Evolutionary conservation across 208 protist genomes (phyloP).

Genomic region (Polymyxa betae): DNA sequence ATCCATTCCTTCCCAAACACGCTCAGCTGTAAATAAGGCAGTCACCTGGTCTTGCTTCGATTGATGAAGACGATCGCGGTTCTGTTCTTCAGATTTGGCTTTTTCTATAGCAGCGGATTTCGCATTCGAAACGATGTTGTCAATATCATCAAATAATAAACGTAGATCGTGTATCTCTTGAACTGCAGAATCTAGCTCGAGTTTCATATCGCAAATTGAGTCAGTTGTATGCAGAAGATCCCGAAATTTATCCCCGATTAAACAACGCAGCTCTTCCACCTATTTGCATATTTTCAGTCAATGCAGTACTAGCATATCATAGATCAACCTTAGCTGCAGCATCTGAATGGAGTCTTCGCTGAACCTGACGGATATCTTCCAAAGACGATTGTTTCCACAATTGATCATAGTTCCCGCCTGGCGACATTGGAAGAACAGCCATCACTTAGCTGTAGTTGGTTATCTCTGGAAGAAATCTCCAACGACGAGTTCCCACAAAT

Average conservation of each 20-base stretch:
- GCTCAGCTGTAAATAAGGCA: not conserved
- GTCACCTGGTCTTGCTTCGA: not conserved
- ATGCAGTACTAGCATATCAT: not conserved
- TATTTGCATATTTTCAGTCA: not conserved
- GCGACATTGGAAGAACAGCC: no score
- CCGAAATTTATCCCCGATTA: constrained; percentile 18
- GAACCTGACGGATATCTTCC: not conserved
- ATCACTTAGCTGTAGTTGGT: not conserved
- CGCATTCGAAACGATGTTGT: not conserved
- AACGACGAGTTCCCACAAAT: not conserved
- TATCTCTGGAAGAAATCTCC: not conserved
- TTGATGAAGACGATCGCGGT: not conserved
- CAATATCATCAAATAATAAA: not conserved
- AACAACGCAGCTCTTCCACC: not conserved
- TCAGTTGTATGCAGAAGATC: constrained; percentile 17
- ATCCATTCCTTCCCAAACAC: constrained; percentile 1
- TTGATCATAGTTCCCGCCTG: not conserved
- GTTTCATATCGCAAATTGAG: not conserved
- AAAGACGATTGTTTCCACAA: not conserved
- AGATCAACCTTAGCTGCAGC: not conserved
- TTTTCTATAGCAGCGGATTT: not conserved
- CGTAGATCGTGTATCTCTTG: not conserved
- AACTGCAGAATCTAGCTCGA: not conserved
- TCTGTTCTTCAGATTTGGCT: not conserved
- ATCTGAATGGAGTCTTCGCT: not conserved